Evolutionary conservation across 176 grass and related monocot species (phyloP).

Genomic region (Tillandsia fasciculata): DNA sequence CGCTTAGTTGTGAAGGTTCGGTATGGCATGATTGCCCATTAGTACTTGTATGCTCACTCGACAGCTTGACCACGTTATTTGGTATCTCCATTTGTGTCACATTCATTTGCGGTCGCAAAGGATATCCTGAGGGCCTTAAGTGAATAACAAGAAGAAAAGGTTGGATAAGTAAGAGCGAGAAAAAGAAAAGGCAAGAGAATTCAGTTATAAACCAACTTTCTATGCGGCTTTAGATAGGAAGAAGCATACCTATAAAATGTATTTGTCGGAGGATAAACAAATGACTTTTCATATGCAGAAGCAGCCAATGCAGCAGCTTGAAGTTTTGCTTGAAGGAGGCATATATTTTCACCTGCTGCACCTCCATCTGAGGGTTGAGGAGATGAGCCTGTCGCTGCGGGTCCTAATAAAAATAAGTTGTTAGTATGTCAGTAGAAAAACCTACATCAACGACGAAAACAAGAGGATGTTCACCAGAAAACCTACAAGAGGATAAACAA

Average conservation of each 20-base stretch:
- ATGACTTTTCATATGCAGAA: constrained; percentile 62
- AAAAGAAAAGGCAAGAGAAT: not conserved
- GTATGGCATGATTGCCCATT: not conserved
- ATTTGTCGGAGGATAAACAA: constrained; percentile 49
- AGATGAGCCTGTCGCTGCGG: constrained; percentile 26
- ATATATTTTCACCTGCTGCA: constrained; percentile 32
- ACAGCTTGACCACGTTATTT: not conserved
- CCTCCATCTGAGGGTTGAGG: constrained; percentile 24
- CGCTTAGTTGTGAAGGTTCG: not conserved
- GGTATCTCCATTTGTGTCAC: not conserved
- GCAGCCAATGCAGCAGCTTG: constrained; percentile 65
- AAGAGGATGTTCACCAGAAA: too few species aligned
- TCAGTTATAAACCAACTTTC: not conserved
- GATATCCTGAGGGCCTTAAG: constrained; percentile 11
- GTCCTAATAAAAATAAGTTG: constrained; percentile 18
- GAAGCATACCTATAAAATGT: constrained; percentile 25
- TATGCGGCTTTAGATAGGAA: not conserved
- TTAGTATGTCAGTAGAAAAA: not conserved
- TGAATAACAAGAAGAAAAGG: not conserved
- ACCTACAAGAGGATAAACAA: too few species aligned
- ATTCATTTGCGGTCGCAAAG: not conserved
- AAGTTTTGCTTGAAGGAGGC: constrained; percentile 42
- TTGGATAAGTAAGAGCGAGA: not conserved
- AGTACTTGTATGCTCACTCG: not conserved
- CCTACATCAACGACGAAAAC: not conserved